Conservation (phyloP, 805 yeast species). For the Kregervanrija fluxuum region DNA sequence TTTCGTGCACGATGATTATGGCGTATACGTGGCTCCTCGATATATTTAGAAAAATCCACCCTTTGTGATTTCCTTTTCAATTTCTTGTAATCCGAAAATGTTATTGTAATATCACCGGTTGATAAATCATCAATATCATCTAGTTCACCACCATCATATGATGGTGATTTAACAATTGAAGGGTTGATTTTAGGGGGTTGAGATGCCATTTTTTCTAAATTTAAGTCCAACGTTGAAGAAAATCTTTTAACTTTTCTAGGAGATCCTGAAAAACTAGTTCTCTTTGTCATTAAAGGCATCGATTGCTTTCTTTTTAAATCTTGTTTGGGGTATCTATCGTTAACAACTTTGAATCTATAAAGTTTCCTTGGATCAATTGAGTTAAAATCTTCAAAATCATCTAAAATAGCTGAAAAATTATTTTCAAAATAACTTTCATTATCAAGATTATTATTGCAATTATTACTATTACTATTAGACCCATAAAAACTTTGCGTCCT, state of each 20-base stretch:
- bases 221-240: constrained; percentile 24
- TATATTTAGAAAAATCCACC: constrained; percentile 23
- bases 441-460: neutral
- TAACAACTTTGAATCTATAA: constrained; percentile 13
- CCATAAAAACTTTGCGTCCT: neutral
- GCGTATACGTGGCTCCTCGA: constrained; percentile 15
- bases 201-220: neutral
- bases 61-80: constrained; percentile 19
- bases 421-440: constrained; percentile 14
- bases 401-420: constrained; percentile 17
- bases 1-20: neutral
- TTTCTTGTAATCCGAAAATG: constrained; percentile 21
- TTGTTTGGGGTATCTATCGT: constrained; percentile 3
- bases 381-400: constrained; percentile 23
- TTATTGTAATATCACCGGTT: constrained; percentile 22
- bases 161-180: constrained; percentile 3
- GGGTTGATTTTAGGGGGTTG: constrained; percentile 1
- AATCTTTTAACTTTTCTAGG: constrained; percentile 20
- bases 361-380: constrained; percentile 17
- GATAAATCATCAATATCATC: constrained; percentile 22
- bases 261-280: constrained; percentile 9
- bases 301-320: constrained; percentile 18
- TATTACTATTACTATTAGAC: neutral
- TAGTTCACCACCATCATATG: constrained; percentile 13
- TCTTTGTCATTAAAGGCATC: constrained; percentile 18